Percentiles rank a stretch among this genome's conserved stretches.
These are phyloP conservation scores for Postia placenta DNA, from an alignment of 768 basidiomycete genomes.

Conservation along the genomic window DNA sequence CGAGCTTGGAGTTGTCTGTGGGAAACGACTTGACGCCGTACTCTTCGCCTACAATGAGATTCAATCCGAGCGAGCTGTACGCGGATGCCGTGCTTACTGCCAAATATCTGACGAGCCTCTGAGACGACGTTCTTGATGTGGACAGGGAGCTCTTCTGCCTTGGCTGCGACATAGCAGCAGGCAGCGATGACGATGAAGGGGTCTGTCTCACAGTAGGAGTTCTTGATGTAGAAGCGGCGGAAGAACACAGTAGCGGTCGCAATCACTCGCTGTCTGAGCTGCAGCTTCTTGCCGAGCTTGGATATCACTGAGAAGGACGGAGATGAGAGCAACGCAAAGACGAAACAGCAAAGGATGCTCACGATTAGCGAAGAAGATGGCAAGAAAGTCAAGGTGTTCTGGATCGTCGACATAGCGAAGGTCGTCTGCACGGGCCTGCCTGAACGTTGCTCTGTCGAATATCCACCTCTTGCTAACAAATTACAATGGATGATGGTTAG, in stretches of 20 bases:
- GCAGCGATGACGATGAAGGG: constrained; percentile 89
- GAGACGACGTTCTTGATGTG: constrained; percentile 90
- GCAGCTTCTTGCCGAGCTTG: constrained; percentile 79
- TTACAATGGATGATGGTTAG: too few species aligned
- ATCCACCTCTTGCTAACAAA: constrained; percentile 97
- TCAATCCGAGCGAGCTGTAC: neutral
- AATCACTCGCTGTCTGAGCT: constrained; percentile 82
- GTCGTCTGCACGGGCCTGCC: constrained; percentile 72
- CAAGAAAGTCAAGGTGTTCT: constrained; percentile 73
- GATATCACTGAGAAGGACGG: constrained; percentile 55
- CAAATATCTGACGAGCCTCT: constrained; percentile 76
- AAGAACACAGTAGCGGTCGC: constrained; percentile 96
- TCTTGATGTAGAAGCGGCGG: constrained; percentile 94
- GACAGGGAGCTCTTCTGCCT: constrained; percentile 93
- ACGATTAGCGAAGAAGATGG: constrained; percentile 89
- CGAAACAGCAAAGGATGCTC: constrained; percentile 17
- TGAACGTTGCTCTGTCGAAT: constrained; percentile 71
- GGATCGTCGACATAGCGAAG: constrained; percentile 72
- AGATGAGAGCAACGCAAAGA: neutral
- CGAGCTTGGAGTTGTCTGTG: constrained; percentile 84
- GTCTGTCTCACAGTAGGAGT: constrained; percentile 92
- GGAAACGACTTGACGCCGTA: constrained; percentile 78
- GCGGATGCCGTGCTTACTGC: constrained; percentile 39
- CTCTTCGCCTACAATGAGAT: constrained; percentile 37
- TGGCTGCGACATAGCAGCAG: constrained; percentile 94